phyloP scores from a whole-genome alignment of 768 basidiomycete genomes.

The Tephrocybe sp. region DNA sequence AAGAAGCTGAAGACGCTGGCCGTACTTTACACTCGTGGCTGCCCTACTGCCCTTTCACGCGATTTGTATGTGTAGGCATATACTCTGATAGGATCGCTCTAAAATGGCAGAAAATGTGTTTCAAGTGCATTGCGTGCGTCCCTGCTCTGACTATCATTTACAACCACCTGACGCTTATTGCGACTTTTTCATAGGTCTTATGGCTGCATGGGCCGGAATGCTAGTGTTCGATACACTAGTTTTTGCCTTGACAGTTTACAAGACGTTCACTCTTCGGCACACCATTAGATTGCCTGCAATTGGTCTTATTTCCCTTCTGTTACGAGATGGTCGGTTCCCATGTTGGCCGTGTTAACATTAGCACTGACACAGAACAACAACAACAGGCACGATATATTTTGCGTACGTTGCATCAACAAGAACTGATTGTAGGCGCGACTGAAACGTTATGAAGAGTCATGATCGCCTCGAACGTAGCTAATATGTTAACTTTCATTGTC shows the following conservation, averaged over 20 bases:
- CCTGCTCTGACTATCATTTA: not conserved
- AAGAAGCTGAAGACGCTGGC: slow-evolving; percentile 5
- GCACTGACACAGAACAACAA: not conserved
- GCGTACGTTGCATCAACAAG: slow-evolving; percentile 26
- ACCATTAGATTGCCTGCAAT: slow-evolving; percentile 13
- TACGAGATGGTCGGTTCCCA: slow-evolving; percentile 36
- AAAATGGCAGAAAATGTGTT: too few relatives aligned
- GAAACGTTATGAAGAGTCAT: slow-evolving; percentile 25
- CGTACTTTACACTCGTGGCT: slow-evolving; percentile 22
- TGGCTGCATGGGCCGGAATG: slow-evolving; percentile 37
- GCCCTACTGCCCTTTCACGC: slow-evolving; percentile 20
- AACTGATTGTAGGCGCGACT: too few relatives aligned
- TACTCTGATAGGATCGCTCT: too few relatives aligned
- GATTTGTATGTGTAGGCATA: slow-evolving; percentile 20
- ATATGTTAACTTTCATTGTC: slow-evolving; percentile 39
- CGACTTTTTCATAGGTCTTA: slow-evolving; percentile 23
- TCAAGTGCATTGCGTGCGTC: slow-evolving; percentile 6
- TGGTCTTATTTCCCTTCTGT: slow-evolving; percentile 30
- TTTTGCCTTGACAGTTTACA: slow-evolving; percentile 41
- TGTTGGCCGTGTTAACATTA: not conserved
- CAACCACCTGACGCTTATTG: not conserved
- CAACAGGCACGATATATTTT: slow-evolving; percentile 38
- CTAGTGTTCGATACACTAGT: slow-evolving; percentile 40
- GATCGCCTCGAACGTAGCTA: slow-evolving; percentile 32
- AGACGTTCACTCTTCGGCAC: slow-evolving; percentile 29